phyloP scores from a whole-genome alignment of 139 green algal species.

The Choricystis sp. region DNA sequence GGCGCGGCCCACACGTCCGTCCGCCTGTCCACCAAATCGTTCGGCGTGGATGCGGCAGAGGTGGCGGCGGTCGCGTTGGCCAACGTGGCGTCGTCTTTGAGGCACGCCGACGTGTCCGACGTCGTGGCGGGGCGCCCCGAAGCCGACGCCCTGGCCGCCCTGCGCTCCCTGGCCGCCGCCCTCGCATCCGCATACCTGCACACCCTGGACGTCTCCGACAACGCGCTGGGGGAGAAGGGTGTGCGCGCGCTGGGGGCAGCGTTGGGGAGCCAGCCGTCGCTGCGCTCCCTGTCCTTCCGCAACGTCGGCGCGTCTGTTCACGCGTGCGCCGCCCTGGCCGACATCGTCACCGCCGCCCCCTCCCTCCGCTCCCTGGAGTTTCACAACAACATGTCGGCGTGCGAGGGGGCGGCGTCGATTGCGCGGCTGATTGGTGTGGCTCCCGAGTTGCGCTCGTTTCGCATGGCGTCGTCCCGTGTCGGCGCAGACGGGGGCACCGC shows the following conservation, averaged over 20 bases:
- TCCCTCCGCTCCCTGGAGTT: constrained; percentile 54
- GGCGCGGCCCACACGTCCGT: constrained; percentile 27
- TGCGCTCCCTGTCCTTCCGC: constrained; percentile 38
- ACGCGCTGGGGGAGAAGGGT: constrained; percentile 88
- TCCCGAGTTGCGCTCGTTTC: constrained; percentile 11
- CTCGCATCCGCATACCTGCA: constrained; percentile 29
- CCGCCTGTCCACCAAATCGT: constrained; percentile 78
- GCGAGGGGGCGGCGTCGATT: constrained; percentile 38
- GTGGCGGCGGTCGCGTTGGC: constrained; percentile 56
- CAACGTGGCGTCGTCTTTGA: constrained; percentile 31
- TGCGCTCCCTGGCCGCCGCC: constrained; percentile 46
- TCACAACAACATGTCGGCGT: constrained; percentile 92
- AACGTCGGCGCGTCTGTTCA: constrained; percentile 78
- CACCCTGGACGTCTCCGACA: constrained; percentile 71
- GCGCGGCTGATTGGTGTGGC: constrained; percentile 9
- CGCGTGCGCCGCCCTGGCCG: constrained; percentile 58
- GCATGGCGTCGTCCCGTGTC: constrained; percentile 66
- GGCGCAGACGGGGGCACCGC: constrained; percentile 45
- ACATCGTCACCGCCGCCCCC: constrained; percentile 36
- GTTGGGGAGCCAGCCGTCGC: constrained; percentile 33
- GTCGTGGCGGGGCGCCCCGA: constrained; percentile 77
- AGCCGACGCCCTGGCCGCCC: constrained; percentile 58
- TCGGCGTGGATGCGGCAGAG: constrained; percentile 55
- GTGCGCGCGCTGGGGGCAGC: constrained; percentile 53
- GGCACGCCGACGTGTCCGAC: constrained; percentile 69